These are phyloP conservation scores for Colletotrichum sp. DNA, from an alignment of 2,329 filamentous ascomycete genomes.

Conservation along the genomic window DNA sequence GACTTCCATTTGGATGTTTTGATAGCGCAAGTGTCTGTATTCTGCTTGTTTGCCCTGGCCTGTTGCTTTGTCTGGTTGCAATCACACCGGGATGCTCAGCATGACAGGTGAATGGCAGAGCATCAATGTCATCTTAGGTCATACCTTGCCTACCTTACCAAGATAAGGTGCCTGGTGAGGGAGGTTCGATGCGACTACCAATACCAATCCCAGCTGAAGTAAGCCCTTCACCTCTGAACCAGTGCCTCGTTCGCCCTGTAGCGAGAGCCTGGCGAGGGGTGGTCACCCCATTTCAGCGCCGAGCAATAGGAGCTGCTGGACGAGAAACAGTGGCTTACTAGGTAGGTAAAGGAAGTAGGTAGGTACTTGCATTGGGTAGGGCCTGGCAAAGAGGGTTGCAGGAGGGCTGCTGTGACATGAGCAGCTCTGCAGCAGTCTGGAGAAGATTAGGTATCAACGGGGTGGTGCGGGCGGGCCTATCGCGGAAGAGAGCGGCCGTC, in stretches of 20 bases:
- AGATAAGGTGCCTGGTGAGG: not conserved
- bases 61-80: not conserved
- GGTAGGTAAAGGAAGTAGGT: not conserved
- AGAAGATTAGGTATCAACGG: constrained; percentile 12
- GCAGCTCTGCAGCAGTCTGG: not conserved
- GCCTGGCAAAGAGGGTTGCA: not conserved
- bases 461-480: constrained; percentile 3
- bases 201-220: not conserved
- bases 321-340: constrained; percentile 22
- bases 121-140: not conserved
- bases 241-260: not conserved
- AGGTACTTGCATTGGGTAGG: not conserved
- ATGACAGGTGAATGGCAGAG: not conserved
- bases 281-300: constrained; percentile 4
- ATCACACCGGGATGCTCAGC: not conserved
- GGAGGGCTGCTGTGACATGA: not conserved
- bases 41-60: not conserved
- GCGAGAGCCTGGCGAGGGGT: not conserved
- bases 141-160: not conserved
- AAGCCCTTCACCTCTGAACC: not conserved
- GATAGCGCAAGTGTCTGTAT: not conserved
- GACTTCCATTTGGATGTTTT: not conserved
- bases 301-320: constrained; percentile 14
- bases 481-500: constrained; percentile 17
- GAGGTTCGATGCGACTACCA: not conserved